Percentiles rank a stretch among this genome's conserved stretches.
These are phyloP conservation scores for Tylopilus sp. DNA, from an alignment of 1,284 basidiomycete genomes.

Conservation along the genomic window DNA sequence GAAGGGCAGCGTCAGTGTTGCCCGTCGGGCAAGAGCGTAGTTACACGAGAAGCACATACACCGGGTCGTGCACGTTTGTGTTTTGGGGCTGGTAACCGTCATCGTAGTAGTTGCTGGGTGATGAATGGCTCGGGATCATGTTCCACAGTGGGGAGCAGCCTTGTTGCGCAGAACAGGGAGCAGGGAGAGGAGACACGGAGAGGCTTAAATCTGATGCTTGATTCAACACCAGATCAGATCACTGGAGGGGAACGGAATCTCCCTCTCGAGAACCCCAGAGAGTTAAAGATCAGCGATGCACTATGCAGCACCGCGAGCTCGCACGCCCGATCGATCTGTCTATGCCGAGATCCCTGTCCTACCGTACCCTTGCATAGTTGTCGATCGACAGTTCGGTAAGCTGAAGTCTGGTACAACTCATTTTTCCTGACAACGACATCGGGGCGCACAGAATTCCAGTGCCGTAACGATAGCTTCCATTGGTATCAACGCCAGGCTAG, in stretches of 20 bases:
- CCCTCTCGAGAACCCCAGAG: background rate
- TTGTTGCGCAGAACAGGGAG: background rate
- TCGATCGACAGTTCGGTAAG: background rate
- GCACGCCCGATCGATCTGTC: background rate
- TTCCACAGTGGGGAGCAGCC: background rate
- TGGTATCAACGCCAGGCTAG: slow-evolving; percentile 7
- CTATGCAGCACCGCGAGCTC: background rate
- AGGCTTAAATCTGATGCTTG: slow-evolving; percentile 8
- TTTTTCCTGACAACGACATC: background rate
- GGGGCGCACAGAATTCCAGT: background rate
- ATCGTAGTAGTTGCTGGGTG: background rate
- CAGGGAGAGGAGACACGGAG: background rate
- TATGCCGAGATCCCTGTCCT: slow-evolving; percentile 1
- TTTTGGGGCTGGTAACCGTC: background rate
- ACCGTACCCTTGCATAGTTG: background rate
- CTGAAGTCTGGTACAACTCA: background rate
- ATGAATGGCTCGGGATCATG: background rate
- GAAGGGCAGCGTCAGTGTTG: background rate
- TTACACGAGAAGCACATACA: slow-evolving; percentile 10
- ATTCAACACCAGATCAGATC: background rate
- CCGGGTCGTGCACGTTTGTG: background rate
- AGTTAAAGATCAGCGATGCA: slow-evolving; percentile 5
- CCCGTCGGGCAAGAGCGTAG: background rate
- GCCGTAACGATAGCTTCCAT: slow-evolving; percentile 9
- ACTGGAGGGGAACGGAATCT: background rate